Percentiles rank a stretch among this genome's conserved stretches.
Conservation (phyloP, 2,329 filamentous ascomycete genomes). For the Rutstroemia sp. region DNA sequence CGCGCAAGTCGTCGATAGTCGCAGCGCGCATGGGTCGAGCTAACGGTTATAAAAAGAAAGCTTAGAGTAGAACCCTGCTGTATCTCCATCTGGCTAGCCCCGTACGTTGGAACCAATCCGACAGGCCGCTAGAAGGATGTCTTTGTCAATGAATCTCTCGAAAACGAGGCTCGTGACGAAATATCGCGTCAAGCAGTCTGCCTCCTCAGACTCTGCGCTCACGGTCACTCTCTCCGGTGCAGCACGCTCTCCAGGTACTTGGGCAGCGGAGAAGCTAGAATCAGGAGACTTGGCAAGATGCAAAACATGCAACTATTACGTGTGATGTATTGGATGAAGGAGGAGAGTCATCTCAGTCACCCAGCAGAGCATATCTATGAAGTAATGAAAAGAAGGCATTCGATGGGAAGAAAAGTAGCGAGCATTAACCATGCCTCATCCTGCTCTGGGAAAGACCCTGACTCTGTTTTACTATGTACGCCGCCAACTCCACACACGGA, state of each 20-base stretch:
- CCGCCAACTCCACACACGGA: too few relatives aligned
- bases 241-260: not conserved
- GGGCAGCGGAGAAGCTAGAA: constrained; percentile 4
- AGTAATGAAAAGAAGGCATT: constrained; percentile 7
- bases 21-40: too few relatives aligned
- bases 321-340: not conserved
- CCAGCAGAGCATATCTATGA: not conserved
- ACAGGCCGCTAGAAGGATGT: not conserved
- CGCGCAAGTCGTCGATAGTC: not conserved
- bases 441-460: not conserved
- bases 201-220: not conserved
- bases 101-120: not conserved
- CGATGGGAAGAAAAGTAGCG: not conserved
- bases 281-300: constrained; percentile 2
- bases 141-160: not conserved
- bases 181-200: not conserved
- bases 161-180: too few relatives aligned
- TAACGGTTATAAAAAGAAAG: too few relatives aligned
- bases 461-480: too few relatives aligned
- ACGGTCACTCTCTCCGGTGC: not conserved
- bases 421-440: not conserved
- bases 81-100: too few relatives aligned
- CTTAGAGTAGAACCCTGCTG: too few relatives aligned
- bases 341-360: too few relatives aligned
- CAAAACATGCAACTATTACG: constrained; percentile 6